phyloP scores from a whole-genome alignment of 2,329 filamentous ascomycete species.

The Akanthomyces muscarius region DNA sequence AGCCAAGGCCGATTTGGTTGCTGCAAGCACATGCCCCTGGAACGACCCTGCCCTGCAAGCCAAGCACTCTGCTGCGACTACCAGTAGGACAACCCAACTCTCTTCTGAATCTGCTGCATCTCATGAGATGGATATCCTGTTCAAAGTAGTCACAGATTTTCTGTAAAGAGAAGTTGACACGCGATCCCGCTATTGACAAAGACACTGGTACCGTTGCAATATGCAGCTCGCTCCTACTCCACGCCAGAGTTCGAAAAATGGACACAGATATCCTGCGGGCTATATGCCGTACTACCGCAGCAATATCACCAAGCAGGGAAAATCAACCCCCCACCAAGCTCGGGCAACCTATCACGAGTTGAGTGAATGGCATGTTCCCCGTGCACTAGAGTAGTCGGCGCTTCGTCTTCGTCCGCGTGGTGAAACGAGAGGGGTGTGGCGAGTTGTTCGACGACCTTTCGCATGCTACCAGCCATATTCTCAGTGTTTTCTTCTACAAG shows the following conservation, averaged over 20 bases:
- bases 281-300: conserved; percentile 1
- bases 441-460: not conserved
- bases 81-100: not conserved
- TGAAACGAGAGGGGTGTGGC: not conserved
- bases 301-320: not conserved
- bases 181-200: not conserved
- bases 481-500: not conserved
- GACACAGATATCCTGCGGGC: conserved; percentile 1
- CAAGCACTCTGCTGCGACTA: not conserved
- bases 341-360: not conserved
- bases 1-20: not conserved
- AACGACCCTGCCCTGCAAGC: not conserved
- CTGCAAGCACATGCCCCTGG: not conserved
- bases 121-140: not conserved
- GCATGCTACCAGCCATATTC: not conserved
- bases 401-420: not conserved
- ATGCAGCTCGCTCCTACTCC: not conserved
- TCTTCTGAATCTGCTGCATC: not conserved
- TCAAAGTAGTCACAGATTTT: no score
- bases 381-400: not conserved
- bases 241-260: not conserved
- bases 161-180: no score
- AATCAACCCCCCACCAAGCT: not conserved
- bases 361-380: not conserved
- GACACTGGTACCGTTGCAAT: not conserved